Evolutionary conservation across 2,329 filamentous ascomycete species (phyloP).

Genomic region (Cryphonectria nitschkei): DNA sequence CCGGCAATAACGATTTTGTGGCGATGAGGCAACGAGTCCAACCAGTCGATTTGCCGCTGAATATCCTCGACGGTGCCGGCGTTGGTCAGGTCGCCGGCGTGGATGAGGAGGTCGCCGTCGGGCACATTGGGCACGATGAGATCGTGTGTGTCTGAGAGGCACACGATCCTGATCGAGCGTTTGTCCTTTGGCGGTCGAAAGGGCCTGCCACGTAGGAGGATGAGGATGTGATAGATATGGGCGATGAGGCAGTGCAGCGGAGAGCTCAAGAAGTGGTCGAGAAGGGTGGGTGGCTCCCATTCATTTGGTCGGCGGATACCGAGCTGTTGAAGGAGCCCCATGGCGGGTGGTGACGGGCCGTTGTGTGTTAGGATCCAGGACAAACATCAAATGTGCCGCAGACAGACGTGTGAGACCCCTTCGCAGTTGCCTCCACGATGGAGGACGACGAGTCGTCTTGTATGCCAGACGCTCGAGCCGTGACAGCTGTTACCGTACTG

Average conservation of each 20-base stretch:
- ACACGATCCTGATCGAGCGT: constrained; percentile 73
- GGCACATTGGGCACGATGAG: constrained; percentile 64
- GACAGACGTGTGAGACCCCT: not conserved
- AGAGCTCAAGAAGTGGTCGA: constrained; percentile 68
- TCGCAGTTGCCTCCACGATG: not conserved
- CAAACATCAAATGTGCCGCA: not conserved
- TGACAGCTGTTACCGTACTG: not conserved
- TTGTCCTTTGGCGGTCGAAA: constrained; percentile 58
- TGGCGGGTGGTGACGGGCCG: constrained; percentile 32
- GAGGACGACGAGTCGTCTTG: not conserved
- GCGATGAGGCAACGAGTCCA: constrained; percentile 71
- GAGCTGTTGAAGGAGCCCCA: constrained; percentile 50
- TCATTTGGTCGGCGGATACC: constrained; percentile 51
- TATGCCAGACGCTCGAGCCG: not conserved
- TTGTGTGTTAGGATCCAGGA: not conserved
- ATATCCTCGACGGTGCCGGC: constrained; percentile 73
- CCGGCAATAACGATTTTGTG: constrained; percentile 84
- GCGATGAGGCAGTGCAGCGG: constrained; percentile 68
- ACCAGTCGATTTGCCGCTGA: constrained; percentile 84
- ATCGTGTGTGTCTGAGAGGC: constrained; percentile 88
- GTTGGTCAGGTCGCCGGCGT: constrained; percentile 84
- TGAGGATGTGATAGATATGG: constrained; percentile 65
- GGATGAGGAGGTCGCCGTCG: constrained; percentile 81
- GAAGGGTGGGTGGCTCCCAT: constrained; percentile 56
- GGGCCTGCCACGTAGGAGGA: constrained; percentile 69